Base-by-base conservation (phyloP, 805 yeast genomes). In the Scheffersomyces ergatensis region DNA sequence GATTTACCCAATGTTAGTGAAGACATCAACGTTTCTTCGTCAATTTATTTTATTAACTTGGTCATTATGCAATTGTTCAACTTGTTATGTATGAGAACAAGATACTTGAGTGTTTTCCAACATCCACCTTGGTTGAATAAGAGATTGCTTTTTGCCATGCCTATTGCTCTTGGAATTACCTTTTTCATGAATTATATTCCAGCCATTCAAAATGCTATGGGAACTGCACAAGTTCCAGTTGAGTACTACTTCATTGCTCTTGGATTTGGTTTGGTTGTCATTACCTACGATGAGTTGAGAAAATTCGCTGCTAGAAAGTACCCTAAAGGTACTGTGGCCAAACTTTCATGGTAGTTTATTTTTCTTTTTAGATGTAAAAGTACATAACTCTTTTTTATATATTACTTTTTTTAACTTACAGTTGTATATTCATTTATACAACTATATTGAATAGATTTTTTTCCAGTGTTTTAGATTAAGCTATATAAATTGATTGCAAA, bases 61-160 rank as follows among this genome's bases (percentile, higher is more conserved):
- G 77, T 75, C 5, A 62, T 74, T 30, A 53, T 74, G 63, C 79
- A 75, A 48, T 60, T 65, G 48, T 72, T 72, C 58, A 73, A 74
- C 45, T 53, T 72, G 45, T 42, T 74, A 48, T 58, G 71, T 2
- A 61, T 68, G 31, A 62, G 80, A 54, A 67, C 74, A 0, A 59
- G 77, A 44, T 55, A 60, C 35, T 54, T 67, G 43, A 63, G 73
- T 42, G 42, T 72, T 17, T 67, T 73, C 55, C 74, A 69, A 43
- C 72, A 64, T 24, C 55, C 60, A 9, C 75, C 77, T 11, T 34
- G 64, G 40, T 40, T 51, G 13, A 62, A 67, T 51, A 58, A 57
- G 54, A 53, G 57, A 18, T 44, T 66, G 24, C 57, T 71, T 36
- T 45, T 63, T 19, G 67, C 68, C 1, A 52, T 62, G 36, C 55